Evolutionary conservation across 345 rosid genomes (phyloP).

Genomic region (Citrus reticulata): DNA sequence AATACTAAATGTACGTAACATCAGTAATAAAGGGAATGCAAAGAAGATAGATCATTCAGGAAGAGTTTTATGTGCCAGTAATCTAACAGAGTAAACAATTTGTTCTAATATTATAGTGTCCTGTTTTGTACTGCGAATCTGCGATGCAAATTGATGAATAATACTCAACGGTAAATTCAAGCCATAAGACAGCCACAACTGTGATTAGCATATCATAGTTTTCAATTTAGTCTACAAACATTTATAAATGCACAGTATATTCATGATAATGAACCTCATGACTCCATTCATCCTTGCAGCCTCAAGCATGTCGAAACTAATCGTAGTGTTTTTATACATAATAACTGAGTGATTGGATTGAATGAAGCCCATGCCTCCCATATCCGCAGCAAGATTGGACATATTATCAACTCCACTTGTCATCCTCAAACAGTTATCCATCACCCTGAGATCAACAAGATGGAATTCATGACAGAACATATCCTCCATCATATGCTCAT

Average conservation of each 20-base stretch:
- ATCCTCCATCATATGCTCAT: conserved; percentile 93
- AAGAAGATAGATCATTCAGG: neutral
- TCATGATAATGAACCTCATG: conserved; percentile 50
- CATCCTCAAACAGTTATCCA: conserved; percentile 87
- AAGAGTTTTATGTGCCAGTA: neutral
- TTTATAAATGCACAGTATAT: neutral
- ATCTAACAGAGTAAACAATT: neutral
- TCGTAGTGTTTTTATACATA: conserved; percentile 96
- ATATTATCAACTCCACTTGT: conserved; percentile 73
- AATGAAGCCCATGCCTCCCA: conserved; percentile 99
- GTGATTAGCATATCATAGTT: too few relatives aligned
- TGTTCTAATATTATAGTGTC: too few relatives aligned
- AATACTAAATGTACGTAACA: neutral
- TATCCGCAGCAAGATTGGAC: conserved; percentile 93
- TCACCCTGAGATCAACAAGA: conserved; percentile 88
- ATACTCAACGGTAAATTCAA: neutral
- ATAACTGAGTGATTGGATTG: conserved; percentile 96
- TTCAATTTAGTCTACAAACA: neutral
- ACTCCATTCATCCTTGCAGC: conserved; percentile 88
- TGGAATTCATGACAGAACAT: conserved; percentile 97
- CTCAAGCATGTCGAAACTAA: conserved; percentile 94
- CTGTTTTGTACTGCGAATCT: neutral
- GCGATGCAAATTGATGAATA: neutral
- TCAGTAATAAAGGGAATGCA: neutral
- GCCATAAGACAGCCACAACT: neutral